Percentiles rank a stretch among this genome's conserved stretches.
These are phyloP conservation scores for Chimonanthus salicifolius DNA, from an alignment of 164 flowering plant species.

Conservation along the genomic window DNA sequence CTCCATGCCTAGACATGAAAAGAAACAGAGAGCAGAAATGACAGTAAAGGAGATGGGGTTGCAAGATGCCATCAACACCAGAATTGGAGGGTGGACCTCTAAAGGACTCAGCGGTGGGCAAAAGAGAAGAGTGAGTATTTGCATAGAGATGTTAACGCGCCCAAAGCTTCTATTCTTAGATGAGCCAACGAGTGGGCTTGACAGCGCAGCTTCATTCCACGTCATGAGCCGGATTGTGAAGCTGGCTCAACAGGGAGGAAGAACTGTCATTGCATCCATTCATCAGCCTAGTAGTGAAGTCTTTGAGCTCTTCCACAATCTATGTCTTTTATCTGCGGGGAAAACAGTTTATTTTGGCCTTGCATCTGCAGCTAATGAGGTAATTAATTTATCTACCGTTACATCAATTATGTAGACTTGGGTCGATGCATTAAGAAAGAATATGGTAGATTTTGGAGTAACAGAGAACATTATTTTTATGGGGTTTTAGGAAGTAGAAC, in stretches of 20 bases:
- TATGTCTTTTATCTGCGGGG: constrained; percentile 58
- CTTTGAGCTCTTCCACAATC: constrained; percentile 49
- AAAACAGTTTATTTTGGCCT: constrained; percentile 61
- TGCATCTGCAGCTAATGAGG: constrained; percentile 33
- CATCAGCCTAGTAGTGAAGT: constrained; percentile 38
- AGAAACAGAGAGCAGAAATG: constrained; percentile 36
- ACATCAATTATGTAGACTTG: background rate
- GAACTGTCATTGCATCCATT: constrained; percentile 32
- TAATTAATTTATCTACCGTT: constrained; percentile 2
- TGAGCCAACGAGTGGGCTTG: constrained; percentile 70
- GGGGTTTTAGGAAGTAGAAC: background rate
- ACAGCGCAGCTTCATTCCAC: constrained; percentile 58
- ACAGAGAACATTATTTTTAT: background rate
- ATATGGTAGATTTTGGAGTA: background rate
- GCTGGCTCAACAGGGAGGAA: constrained; percentile 30
- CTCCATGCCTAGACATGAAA: constrained; percentile 38
- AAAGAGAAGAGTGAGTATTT: constrained; percentile 56
- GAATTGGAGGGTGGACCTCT: constrained; percentile 47
- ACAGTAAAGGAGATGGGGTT: constrained; percentile 59
- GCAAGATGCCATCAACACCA: constrained; percentile 36
- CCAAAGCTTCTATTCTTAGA: constrained; percentile 61
- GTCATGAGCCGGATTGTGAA: constrained; percentile 34
- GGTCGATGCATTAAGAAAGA: background rate
- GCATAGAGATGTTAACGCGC: constrained; percentile 44
- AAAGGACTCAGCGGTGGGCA: constrained; percentile 62